Conservation (phyloP, 2,329 filamentous ascomycete species). For the Neospermospora avenae region DNA sequence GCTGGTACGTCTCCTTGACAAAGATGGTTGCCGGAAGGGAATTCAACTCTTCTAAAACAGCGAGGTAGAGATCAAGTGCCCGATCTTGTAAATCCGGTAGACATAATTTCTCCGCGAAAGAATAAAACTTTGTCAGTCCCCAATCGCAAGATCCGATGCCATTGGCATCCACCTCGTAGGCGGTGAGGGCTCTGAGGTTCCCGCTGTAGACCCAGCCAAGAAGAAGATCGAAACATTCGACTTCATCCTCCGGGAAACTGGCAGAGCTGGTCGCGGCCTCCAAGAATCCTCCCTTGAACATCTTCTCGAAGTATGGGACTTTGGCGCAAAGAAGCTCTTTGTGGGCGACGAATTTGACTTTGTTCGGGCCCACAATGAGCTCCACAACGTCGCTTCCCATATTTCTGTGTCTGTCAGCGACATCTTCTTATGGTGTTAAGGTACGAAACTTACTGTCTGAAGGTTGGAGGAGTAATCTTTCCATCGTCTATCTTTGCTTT, state of each 20-base stretch:
- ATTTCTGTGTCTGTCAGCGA: too few species aligned
- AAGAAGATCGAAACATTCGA: background rate
- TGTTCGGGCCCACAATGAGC: too few species aligned
- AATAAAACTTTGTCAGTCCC: background rate
- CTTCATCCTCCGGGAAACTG: background rate
- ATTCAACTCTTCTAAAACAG: background rate
- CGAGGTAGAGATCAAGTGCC: background rate
- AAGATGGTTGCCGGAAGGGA: background rate
- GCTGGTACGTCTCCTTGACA: background rate
- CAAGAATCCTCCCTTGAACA: slow-evolving; percentile 14
- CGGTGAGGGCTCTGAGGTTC: background rate
- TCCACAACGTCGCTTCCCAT: too few species aligned
- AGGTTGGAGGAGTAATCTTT: too few species aligned
- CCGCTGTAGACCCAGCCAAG: background rate
- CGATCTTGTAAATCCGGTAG: background rate
- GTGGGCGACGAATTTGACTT: slow-evolving; percentile 1
- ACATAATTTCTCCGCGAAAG: background rate
- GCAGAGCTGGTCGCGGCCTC: background rate
- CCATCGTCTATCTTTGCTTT: too few species aligned
- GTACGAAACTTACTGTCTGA: too few species aligned
- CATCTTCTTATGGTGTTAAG: too few species aligned
- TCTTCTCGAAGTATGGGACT: slow-evolving; percentile 20
- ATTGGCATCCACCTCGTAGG: too few species aligned
- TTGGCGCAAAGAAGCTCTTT: slow-evolving; percentile 15
- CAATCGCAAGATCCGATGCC: background rate